phyloP scores from a whole-genome alignment of 768 basidiomycete species.

The Auricularia sp. region DNA sequence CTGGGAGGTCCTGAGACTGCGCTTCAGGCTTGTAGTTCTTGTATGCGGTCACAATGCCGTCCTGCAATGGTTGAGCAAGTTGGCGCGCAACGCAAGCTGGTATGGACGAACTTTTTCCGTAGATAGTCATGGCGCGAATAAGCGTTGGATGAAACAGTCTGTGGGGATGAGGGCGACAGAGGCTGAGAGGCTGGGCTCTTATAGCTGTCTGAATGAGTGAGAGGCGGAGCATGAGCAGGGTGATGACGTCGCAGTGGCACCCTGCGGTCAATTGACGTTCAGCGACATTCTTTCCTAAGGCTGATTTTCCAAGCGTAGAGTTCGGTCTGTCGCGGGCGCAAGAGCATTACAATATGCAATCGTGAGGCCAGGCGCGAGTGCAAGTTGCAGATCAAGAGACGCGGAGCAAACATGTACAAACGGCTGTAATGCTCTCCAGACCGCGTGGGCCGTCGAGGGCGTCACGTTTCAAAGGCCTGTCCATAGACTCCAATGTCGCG shows the following conservation, averaged over 20 bases:
- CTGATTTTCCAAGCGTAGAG: neutral
- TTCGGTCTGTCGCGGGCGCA: too few relatives aligned
- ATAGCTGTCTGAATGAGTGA: neutral
- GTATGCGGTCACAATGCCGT: neutral
- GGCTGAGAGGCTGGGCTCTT: neutral
- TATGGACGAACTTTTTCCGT: neutral
- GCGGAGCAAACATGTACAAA: neutral
- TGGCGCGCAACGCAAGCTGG: too few relatives aligned
- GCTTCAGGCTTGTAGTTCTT: neutral
- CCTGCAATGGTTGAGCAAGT: neutral
- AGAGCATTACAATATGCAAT: too few relatives aligned
- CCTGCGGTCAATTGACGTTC: too few relatives aligned
- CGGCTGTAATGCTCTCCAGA: neutral
- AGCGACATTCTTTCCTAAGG: neutral
- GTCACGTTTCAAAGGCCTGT: neutral
- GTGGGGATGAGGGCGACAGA: neutral
- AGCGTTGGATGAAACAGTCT: neutral
- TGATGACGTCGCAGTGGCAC: neutral
- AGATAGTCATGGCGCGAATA: neutral
- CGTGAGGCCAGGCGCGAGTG: too few relatives aligned
- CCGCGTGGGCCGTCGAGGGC: neutral
- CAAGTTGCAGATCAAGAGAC: neutral
- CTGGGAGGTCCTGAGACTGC: conserved; percentile 41
- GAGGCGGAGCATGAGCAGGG: neutral
- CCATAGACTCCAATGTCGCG: neutral